Conservation (phyloP, 2,329 filamentous ascomycete genomes). For the Fusarium haematococcum region DNA sequence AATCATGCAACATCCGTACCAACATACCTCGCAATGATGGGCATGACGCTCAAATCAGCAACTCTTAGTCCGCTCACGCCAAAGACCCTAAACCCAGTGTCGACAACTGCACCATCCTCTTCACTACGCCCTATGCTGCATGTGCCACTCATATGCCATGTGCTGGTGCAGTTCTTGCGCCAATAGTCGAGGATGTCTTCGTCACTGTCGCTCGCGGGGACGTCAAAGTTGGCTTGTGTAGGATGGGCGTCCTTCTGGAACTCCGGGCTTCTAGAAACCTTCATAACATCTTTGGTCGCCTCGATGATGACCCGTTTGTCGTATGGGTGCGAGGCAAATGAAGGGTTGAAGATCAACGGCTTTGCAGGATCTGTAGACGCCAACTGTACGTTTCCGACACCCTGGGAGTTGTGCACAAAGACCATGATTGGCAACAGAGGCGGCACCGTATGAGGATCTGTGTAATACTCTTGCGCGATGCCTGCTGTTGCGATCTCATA, state of each 20-base stretch:
- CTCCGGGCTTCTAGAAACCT: constrained; percentile 10
- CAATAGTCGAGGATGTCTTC: constrained; percentile 33
- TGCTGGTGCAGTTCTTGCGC: constrained; percentile 25
- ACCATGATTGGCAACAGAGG: constrained; percentile 22
- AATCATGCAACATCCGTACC: rapidly evolving
- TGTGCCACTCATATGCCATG: constrained; percentile 35
- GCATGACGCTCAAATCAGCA: constrained; percentile 64
- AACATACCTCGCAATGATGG: constrained; percentile 48
- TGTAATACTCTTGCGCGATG: constrained; percentile 28
- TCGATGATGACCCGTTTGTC: constrained; percentile 28
- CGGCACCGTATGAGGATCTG: constrained; percentile 14
- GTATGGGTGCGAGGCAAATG: constrained; percentile 25
- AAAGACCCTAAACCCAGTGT: constrained; percentile 58
- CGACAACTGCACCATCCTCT: constrained; percentile 16
- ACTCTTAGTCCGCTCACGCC: constrained; percentile 62
- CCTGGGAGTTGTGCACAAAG: constrained; percentile 29
- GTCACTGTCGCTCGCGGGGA: constrained; percentile 21
- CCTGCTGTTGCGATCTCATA: constrained; percentile 23
- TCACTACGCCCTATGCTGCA: constrained; percentile 18
- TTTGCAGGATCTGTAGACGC: constrained; percentile 14
- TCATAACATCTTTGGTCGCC: constrained; percentile 24
- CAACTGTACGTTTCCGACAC: constrained; percentile 15
- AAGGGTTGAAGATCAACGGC: constrained; percentile 22
- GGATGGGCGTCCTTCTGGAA: constrained; percentile 25
- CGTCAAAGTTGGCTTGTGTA: constrained; percentile 9